These are phyloP conservation scores for Mycena albidolilacea DNA, from an alignment of 768 basidiomycete species.

Conservation along the genomic window DNA sequence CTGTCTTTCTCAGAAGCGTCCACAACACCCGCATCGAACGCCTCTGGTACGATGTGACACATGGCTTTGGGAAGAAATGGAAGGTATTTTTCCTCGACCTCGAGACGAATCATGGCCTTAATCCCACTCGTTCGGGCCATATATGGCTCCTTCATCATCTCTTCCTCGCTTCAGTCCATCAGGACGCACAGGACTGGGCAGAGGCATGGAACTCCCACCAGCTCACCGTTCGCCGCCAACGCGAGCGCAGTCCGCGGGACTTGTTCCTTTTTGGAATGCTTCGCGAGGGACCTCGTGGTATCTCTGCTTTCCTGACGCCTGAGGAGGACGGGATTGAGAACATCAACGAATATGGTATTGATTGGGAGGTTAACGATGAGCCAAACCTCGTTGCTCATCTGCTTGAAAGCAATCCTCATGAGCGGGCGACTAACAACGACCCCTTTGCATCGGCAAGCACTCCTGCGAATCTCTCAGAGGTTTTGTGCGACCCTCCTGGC, in stretches of 20 bases:
- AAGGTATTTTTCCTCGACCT: constrained; percentile 48
- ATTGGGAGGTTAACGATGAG: constrained; percentile 35
- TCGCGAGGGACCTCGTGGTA: constrained; percentile 33
- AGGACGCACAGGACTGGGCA: constrained; percentile 46
- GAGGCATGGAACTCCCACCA: constrained; percentile 49
- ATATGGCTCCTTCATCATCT: constrained; percentile 51
- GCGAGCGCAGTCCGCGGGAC: constrained; percentile 33
- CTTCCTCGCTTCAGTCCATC: constrained; percentile 44
- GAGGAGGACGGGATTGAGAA: constrained; percentile 27
- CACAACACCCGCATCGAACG: constrained; percentile 42
- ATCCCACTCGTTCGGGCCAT: constrained; percentile 38
- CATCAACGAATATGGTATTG: constrained; percentile 32
- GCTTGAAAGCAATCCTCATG: constrained; percentile 27
- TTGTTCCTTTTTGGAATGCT: constrained; percentile 42
- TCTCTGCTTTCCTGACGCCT: constrained; percentile 4
- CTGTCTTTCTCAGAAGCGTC: constrained; percentile 26
- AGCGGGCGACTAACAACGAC: background rate
- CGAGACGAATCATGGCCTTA: constrained; percentile 43
- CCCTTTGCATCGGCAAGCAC: constrained; percentile 18
- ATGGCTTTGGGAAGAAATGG: constrained; percentile 48
- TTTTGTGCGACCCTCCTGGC: background rate
- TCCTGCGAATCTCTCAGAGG: constrained; percentile 14
- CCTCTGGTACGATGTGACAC: constrained; percentile 50
- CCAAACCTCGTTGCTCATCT: constrained; percentile 25
- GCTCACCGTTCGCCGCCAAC: constrained; percentile 24